phyloP scores from a whole-genome alignment of 2,329 filamentous ascomycete species.

The Xylaria sp. region DNA sequence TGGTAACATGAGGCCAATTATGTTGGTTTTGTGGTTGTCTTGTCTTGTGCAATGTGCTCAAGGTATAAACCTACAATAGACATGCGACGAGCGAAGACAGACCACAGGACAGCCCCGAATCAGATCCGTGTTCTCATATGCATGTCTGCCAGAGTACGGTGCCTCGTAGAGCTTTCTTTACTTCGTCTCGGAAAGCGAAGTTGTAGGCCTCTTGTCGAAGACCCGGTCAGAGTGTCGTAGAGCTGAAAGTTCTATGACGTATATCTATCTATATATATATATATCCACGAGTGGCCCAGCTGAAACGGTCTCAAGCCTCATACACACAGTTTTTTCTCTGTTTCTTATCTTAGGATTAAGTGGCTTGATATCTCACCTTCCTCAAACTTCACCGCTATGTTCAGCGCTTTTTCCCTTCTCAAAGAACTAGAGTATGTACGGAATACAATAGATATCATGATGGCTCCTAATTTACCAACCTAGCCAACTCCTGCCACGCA shows the following conservation, averaged over 20 bases:
- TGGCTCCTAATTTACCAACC: too few species aligned
- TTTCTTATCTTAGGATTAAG: background rate
- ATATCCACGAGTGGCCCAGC: background rate
- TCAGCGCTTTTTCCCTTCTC: too few species aligned
- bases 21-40: background rate
- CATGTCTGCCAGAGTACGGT: background rate
- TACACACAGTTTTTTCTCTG: background rate
- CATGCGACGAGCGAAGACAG: background rate
- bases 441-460: too few species aligned
- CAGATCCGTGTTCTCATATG: background rate
- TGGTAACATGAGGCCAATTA: background rate
- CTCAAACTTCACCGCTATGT: background rate
- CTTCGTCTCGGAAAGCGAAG: conserved; percentile 10
- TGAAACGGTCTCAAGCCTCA: conserved; percentile 5
- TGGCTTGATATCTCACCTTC: conserved; percentile 1
- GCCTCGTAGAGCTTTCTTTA: background rate
- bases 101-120: background rate
- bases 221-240: background rate
- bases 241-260: background rate
- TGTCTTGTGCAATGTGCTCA: too few species aligned
- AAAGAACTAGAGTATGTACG: too few species aligned
- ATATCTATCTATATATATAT: conserved; percentile 11
- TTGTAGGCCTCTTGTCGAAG: background rate
- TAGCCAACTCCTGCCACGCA: background rate
- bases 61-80: background rate